These are phyloP conservation scores for Argentina anserina DNA, from an alignment of 306 rosid species.

Conservation along the genomic window DNA sequence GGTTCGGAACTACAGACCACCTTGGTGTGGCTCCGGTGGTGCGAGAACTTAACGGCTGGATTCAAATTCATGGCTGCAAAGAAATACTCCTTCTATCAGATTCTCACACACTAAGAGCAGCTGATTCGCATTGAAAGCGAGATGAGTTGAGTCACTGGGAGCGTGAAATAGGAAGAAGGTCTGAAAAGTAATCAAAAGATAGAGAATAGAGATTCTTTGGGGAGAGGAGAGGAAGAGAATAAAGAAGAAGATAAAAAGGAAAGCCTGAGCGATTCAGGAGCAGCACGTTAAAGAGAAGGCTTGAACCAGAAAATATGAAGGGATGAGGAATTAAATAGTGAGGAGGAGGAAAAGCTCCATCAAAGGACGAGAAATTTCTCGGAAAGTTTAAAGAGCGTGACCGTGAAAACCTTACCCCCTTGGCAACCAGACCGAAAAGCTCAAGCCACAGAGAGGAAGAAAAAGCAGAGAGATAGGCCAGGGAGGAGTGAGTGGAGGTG, in stretches of 20 bases:
- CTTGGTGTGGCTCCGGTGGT: conserved; percentile 46
- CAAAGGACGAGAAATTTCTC: conserved; percentile 53
- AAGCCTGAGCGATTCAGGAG: conserved; percentile 23
- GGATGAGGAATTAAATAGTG: conserved; percentile 16
- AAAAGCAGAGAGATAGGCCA: not conserved
- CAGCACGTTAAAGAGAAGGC: conserved; percentile 44
- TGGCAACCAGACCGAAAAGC: conserved; percentile 13
- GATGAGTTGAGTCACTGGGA: conserved; percentile 3
- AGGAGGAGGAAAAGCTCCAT: conserved; percentile 22
- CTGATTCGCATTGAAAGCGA: conserved; percentile 37
- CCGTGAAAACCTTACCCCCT: conserved; percentile 28
- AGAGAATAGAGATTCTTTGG: conserved; percentile 39
- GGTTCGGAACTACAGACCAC: conserved; percentile 22
- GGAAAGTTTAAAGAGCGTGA: conserved; percentile 41
- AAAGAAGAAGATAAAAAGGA: conserved; percentile 31
- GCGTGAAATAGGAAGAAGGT: conserved; percentile 14
- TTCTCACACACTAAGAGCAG: conserved; percentile 12
- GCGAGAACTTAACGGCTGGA: conserved; percentile 40
- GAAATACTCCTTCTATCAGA: conserved; percentile 16
- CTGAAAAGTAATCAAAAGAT: too few relatives aligned
- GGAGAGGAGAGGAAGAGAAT: conserved; percentile 46
- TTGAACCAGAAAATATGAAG: conserved; percentile 25
- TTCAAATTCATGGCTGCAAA: conserved; percentile 23
- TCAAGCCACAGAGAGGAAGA: conserved; percentile 2
- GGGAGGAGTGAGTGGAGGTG: conserved; percentile 16